Evolutionary conservation across 306 rosid genomes (phyloP).

Genomic region (Cucumis hystrix): DNA sequence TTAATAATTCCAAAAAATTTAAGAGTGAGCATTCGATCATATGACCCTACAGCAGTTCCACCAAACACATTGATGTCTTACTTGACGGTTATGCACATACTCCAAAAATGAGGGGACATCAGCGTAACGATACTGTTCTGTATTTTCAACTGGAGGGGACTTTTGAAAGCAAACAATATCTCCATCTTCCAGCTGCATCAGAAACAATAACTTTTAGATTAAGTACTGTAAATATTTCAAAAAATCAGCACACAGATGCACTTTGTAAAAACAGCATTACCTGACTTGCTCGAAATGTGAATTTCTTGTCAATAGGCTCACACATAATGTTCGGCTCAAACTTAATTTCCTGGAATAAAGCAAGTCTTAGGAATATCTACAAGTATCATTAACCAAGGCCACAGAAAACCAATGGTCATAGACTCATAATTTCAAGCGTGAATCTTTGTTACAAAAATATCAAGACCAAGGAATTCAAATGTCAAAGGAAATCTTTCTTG

Average conservation of each 20-base stretch:
- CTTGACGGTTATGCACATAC: slow-evolving; percentile 88
- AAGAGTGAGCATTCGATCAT: neutral
- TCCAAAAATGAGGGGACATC: slow-evolving; percentile 94
- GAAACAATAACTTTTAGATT: slow-evolving; percentile 5
- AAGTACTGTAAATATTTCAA: neutral
- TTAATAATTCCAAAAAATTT: neutral
- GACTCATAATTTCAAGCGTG: neutral
- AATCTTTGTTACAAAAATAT: neutral
- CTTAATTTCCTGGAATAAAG: slow-evolving; percentile 68
- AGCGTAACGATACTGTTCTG: slow-evolving; percentile 49
- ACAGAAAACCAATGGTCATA: neutral
- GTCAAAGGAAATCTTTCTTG: neutral
- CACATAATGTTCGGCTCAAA: slow-evolving; percentile 96
- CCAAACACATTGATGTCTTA: slow-evolving; percentile 16
- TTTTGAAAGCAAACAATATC: slow-evolving; percentile 90
- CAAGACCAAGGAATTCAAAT: neutral
- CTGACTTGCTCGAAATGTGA: slow-evolving; percentile 82
- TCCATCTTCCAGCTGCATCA: slow-evolving; percentile 82
- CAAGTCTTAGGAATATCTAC: neutral
- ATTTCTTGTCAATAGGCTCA: slow-evolving; percentile 81
- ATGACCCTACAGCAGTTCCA: neutral
- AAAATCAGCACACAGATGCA: neutral
- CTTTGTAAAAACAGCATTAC: slow-evolving; percentile 18
- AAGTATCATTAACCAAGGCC: neutral
- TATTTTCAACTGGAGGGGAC: slow-evolving; percentile 33